phyloP scores from a whole-genome alignment of 2,329 filamentous ascomycete genomes.

The Aquanectria penicillioides region DNA sequence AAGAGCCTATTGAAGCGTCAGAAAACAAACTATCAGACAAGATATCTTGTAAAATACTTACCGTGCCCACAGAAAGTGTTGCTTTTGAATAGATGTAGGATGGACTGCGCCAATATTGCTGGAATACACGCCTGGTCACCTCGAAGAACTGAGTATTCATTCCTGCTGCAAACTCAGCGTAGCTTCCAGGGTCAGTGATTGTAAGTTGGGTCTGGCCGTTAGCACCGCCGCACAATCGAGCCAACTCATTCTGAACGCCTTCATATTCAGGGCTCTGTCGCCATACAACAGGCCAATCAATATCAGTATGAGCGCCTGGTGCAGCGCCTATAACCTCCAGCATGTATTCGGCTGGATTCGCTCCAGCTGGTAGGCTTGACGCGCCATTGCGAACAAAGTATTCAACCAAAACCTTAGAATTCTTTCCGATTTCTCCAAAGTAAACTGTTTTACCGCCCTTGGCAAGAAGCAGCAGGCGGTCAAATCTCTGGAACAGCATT shows the following conservation, averaged over 20 bases:
- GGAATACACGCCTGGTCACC: slow-evolving; percentile 73
- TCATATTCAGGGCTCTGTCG: slow-evolving; percentile 43
- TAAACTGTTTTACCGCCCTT: slow-evolving; percentile 70
- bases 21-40: too few species aligned
- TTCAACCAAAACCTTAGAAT: slow-evolving; percentile 49
- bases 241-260: slow-evolving; percentile 44
- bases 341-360: slow-evolving; percentile 77
- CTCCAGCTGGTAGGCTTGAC: slow-evolving; percentile 58
- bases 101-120: slow-evolving; percentile 83
- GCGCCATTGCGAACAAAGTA: slow-evolving; percentile 73
- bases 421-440: slow-evolving; percentile 65
- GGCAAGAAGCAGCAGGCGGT: slow-evolving; percentile 68
- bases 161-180: slow-evolving; percentile 74
- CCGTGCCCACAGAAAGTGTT: slow-evolving; percentile 60
- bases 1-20: slow-evolving; percentile 48
- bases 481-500: slow-evolving; percentile 59
- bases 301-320: slow-evolving; percentile 56
- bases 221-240: slow-evolving; percentile 28
- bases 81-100: slow-evolving; percentile 79
- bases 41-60: slow-evolving; percentile 11
- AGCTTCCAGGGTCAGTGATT: slow-evolving; percentile 32
- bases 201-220: slow-evolving; percentile 34
- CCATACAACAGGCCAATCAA: slow-evolving; percentile 51
- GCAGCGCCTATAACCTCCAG: slow-evolving; percentile 57
- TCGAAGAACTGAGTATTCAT: slow-evolving; percentile 69